Conservation (phyloP, 2,329 filamentous ascomycete genomes). For the Fonsecaea erecta region DNA sequence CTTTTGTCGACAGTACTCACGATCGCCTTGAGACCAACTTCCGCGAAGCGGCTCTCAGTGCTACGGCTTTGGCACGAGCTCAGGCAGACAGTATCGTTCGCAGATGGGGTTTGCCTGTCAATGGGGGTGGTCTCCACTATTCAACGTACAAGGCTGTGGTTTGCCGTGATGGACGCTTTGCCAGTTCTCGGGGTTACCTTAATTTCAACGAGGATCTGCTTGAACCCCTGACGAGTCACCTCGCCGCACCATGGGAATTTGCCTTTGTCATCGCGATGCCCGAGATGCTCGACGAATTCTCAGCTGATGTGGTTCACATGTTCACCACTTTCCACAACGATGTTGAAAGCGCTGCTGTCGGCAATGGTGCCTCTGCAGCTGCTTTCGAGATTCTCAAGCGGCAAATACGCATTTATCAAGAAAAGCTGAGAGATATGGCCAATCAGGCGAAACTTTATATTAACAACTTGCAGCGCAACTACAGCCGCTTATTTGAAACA, state of each 20-base stretch:
- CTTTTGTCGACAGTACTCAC: background rate
- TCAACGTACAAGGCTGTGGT: conserved; percentile 63
- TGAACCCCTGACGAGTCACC: conserved; percentile 40
- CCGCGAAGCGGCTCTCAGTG: background rate
- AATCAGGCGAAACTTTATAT: conserved; percentile 44
- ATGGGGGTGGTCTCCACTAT: conserved; percentile 56
- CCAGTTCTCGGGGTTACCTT: conserved; percentile 45
- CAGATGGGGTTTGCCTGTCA: conserved; percentile 48
- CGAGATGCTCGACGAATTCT: conserved; percentile 35
- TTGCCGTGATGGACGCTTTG: conserved; percentile 55
- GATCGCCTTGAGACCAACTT: conserved; percentile 3
- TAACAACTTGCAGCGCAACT: conserved; percentile 55
- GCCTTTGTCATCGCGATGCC: conserved; percentile 25
- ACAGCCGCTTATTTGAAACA: conserved; percentile 60
- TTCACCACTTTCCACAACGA: conserved; percentile 36
- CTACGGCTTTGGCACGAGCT: background rate
- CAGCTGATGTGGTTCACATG: conserved; percentile 36
- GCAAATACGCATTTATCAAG: conserved; percentile 51
- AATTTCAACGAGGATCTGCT: conserved; percentile 40
- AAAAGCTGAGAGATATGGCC: conserved; percentile 48
- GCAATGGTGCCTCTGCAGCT: conserved; percentile 44
- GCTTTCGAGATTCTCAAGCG: conserved; percentile 45
- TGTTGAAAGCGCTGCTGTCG: conserved; percentile 47
- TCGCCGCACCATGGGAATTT: conserved; percentile 52
- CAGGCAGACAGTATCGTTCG: conserved; percentile 5